Evolutionary conservation across 1,284 basidiomycete genomes (phyloP), one percentile per base, ranked within the genome.

Genomic region (Sanghuangporus weigelae): DNA sequence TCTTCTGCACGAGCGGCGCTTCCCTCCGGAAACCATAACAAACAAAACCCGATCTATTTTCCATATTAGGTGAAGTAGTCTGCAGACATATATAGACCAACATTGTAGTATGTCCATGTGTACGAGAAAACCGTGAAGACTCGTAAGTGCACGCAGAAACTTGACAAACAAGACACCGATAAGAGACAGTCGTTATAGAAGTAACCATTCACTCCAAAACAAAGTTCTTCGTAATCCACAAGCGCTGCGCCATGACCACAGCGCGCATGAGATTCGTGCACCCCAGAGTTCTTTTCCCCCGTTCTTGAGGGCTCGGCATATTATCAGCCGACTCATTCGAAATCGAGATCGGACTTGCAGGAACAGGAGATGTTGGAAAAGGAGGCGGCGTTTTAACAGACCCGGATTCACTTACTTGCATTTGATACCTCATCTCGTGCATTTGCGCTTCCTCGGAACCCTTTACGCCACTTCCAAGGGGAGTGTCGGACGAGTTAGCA

Each of bases 171-270:
- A 14, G 26, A 31, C 26, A 31, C 26, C 26, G 26, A 46, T 21
- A n/a, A 6, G n/a, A n/a, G 44, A n/a, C 44, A 46, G 7, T n/a
- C 3, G 3, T n/a, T 7, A 46, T 11, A 46, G 44, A 46, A 46
- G 3, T 16, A 46, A 14, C 16, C 8, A 16, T 2, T 61, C 39
- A 61, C 19, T 55, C 59, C 50, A 39, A 12, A 39, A 36, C 50
- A 42, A 61, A 55, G 26, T 40, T 62, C 42, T 36, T 55, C 31
- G 60, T 31, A 8, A 16, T 48, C 60, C 60, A 62, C 26, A 62
- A 39, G 3, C 35, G 42, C 53, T 62, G 53, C 10, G 60, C 53
- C 60, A 62, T 62, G 7, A 40, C 60, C 39, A 56, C 54, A 42
- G 46, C 57, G n/a, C n/a, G 31, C 57, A 59, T 14, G 44, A 44